Evolutionary conservation across 495 filamentous ascomycete genomes (phyloP), one percentile per base, ranked within the genome.

Genomic region (Amniculicola lignicola): DNA sequence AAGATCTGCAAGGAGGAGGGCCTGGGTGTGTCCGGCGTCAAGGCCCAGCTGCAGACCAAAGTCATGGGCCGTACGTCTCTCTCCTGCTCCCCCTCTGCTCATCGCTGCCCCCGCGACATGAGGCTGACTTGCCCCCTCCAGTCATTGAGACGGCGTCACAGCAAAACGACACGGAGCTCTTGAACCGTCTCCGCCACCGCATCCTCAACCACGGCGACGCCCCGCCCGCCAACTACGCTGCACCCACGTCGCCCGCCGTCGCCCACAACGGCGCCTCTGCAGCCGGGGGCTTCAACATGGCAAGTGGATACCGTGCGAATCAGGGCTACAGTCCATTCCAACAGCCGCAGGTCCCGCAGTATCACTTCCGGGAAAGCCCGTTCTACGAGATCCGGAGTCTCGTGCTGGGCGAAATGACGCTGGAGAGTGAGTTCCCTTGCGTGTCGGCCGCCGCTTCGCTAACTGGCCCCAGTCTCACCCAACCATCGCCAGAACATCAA

Each of bases 11-110:
- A 78, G 35, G 72, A 73, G 50, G 85, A 92, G 67, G 78, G 81
- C 23, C 76, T 92, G 15, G 74, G 77, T 28, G 83, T 88, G 33
- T 86, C 81, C 23, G 93, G 93, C 7, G 82, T 89, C 54, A 98
- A 98, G 72, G 76, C 81, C 23, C 77, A 84, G 16, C 72, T 97
- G 36, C 90, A 95, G 68, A 69, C 71, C 22, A 84, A 91, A 54
- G 84, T 96, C 41, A 82, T 84, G 55, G 67, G 79, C 23, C 80
- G 93, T 96, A 74, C 69, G 87, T 82, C 16, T 7, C 7, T 7
- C 29, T 33, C 7, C 7, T 51, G 31, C 39, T 33, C 45, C 31
- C 54, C 61, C 25, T 37, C 36, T 55, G 38, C 44, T n/a, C 29
- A n/a, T 33, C 29, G 7, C 29, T 33, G 7, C 9, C n/a, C 29